Evolutionary conservation across 805 yeast species (phyloP), one percentile per base, ranked within the genome.

Genomic region (Allodekkera sacchari): DNA sequence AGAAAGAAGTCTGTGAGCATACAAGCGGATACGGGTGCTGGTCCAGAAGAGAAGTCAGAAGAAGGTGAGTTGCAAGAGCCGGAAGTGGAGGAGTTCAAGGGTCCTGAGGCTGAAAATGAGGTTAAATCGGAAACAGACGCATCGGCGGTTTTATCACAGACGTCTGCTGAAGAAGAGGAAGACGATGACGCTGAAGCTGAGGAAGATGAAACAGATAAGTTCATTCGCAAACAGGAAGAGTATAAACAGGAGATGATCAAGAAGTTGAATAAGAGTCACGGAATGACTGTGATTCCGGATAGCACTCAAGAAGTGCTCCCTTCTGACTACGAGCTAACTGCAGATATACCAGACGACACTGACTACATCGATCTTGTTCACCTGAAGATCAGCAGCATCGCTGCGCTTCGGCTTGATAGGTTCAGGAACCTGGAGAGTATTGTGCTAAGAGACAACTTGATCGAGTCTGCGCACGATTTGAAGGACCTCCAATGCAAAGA

Each of bases 381-480:
- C 49, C 57, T 80, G 50, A 82, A 81, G 55, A 74, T 84, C 25
- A 48, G 62, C 7, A 69, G 81, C 0, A 46, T 85, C 47, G 78
- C 74, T 33, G 83, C 68, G 37, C 60, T 84, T 42, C 62, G 71
- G 20, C 56, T 84, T 28, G 52, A 49, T 10, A 61, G 83, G 35
- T 83, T 87, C 51, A 49, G 26, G 1, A 55, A 71, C 18, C 59
- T 87, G 37, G 76, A 71, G 42, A 51, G 64, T 4, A 59, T 89
- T 14, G 80, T 87, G 38, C 63, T 92, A 37, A 71, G 98, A 50
- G 95, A 87, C 48, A 92, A 92, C 54, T 61, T 85, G 41, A 63
- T 92, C 24, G 77, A 81, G 18, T 70, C 80, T n/a, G 66, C 88
- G 23, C 68, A 74, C 27, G 87, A 76, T 7, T 60, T 89, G 13